These are phyloP conservation scores for Orbilia oligospora DNA, from an alignment of 2,329 filamentous ascomycete genomes.

Conservation along the genomic window DNA sequence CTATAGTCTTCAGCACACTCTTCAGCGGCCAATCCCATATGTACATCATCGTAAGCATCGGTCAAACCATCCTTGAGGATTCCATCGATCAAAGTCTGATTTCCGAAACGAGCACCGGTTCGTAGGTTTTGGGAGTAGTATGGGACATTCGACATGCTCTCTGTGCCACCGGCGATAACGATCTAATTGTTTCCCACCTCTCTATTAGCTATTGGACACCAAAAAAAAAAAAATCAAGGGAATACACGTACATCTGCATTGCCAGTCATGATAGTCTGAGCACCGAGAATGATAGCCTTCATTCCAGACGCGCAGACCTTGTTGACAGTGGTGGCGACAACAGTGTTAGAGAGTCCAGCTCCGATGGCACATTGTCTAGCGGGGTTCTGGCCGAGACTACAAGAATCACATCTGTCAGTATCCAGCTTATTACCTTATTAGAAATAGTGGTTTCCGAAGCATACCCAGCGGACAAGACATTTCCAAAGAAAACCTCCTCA, in stretches of 20 bases:
- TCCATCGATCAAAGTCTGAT: slow-evolving; percentile 89
- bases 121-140: slow-evolving; percentile 94
- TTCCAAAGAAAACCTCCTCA: slow-evolving; percentile 97
- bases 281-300: slow-evolving; percentile 93
- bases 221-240: not conserved
- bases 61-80: slow-evolving; percentile 94
- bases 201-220: slow-evolving; percentile 16
- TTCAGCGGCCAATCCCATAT: slow-evolving; percentile 95
- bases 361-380: slow-evolving; percentile 93
- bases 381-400: slow-evolving; percentile 92
- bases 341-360: slow-evolving; percentile 84
- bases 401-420: slow-evolving; percentile 55
- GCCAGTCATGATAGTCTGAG: slow-evolving; percentile 97
- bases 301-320: slow-evolving; percentile 97
- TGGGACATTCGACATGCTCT: slow-evolving; percentile 98
- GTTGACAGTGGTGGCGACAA: slow-evolving; percentile 93
- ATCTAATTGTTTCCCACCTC: slow-evolving; percentile 68
- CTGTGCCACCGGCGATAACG: slow-evolving; percentile 92
- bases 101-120: slow-evolving; percentile 91
- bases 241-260: slow-evolving; percentile 76
- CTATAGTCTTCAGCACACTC: slow-evolving; percentile 88
- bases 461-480: slow-evolving; percentile 96
- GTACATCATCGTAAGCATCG: slow-evolving; percentile 90
- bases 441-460: slow-evolving; percentile 63
- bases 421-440: slow-evolving; percentile 14